Evolutionary conservation across 2,329 filamentous ascomycete species (phyloP).

Genomic region (Pseudogymnoascus sp.): DNA sequence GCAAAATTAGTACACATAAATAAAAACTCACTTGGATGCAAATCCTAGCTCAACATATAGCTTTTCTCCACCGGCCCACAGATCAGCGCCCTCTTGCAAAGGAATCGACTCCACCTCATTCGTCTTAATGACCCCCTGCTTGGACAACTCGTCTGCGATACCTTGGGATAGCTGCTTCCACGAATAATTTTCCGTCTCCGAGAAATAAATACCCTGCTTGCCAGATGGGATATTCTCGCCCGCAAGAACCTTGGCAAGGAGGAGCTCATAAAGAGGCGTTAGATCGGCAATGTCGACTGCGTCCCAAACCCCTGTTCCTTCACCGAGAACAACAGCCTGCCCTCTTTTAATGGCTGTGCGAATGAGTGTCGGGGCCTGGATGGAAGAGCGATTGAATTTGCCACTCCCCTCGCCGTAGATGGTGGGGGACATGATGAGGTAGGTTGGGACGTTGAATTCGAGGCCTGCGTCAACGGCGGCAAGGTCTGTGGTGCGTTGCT

Average conservation of each 20-base stretch:
- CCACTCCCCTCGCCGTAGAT: conserved; percentile 40
- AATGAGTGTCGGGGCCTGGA: conserved; percentile 33
- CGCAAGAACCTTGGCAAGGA: conserved; percentile 29
- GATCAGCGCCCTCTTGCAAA: conserved; percentile 26
- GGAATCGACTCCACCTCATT: conserved; percentile 22
- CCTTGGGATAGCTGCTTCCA: conserved; percentile 33
- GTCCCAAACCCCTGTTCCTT: conserved; percentile 33
- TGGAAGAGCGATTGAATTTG: conserved; percentile 32
- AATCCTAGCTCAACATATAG: conserved; percentile 30
- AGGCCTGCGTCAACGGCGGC: conserved; percentile 34
- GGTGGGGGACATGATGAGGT: conserved; percentile 38
- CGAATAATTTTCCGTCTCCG: conserved; percentile 31
- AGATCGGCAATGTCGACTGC: conserved; percentile 40
- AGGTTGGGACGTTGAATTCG: conserved; percentile 34
- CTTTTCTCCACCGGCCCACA: conserved; percentile 18
- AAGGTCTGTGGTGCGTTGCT: conserved; percentile 38
- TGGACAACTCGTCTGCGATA: conserved; percentile 29
- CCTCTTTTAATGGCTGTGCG: conserved; percentile 27
- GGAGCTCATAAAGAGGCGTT: conserved; percentile 32
- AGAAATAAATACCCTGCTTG: conserved; percentile 36
- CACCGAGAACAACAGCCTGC: conserved; percentile 28
- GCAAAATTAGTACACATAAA: background rate
- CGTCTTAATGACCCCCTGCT: conserved; percentile 27
- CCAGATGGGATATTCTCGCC: conserved; percentile 28
- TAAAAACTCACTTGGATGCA: conserved; percentile 22